Evolutionary conservation across 352 stramenopile genomes (phyloP), one percentile per base, ranked within the genome.

Genomic region (Globisporangium spiculum): DNA sequence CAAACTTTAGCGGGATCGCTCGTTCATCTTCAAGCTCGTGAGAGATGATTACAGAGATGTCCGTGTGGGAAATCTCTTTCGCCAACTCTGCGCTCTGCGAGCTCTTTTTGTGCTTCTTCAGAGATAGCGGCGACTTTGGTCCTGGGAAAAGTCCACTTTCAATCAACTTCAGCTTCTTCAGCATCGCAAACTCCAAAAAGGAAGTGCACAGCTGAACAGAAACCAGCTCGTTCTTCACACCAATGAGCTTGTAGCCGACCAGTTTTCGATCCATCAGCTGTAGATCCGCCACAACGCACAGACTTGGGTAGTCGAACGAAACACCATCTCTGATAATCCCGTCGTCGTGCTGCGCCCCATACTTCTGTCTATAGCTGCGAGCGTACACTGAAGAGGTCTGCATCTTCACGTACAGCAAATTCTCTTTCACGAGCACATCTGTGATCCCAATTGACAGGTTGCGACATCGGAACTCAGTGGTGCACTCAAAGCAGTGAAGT

Each of bases 391-490:
- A 63, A 0, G 74, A 74, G 2, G 70, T 60, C 12, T 75, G 52
- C 2, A 87, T 59, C 10, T 80, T 79, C 10, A 89, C 63, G 34
- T 84, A 72, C 4, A 91, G 48, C 54, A 83, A 63, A 20, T 90
- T 80, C 14, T 85, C 73, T 14, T 75, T 63, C 18, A 89, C 72
- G 34, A 86, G 76, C 14, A 93, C 83, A 41, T 90, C 79, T 1
- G 73, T 84, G 66, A 93, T 89, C 22, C 79, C 77, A 64, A 88
- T 58, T 4, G 77, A 75, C 14, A 93, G 57, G 3, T 78, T 75
- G 12, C 74, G 59, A 32, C 81, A 89, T 24, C 65, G 55, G n/a
- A 91, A 69, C 10, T 68, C 67, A 8, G 69, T 75, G 26, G 55
- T 66, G 1, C 66, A 71, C 4, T 81, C 77, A 34, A 90, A 78